Percentiles rank a stretch among this genome's conserved stretches.
Conservation (phyloP, 208 protist species). For the Acanthamoeba divionensis region DNA sequence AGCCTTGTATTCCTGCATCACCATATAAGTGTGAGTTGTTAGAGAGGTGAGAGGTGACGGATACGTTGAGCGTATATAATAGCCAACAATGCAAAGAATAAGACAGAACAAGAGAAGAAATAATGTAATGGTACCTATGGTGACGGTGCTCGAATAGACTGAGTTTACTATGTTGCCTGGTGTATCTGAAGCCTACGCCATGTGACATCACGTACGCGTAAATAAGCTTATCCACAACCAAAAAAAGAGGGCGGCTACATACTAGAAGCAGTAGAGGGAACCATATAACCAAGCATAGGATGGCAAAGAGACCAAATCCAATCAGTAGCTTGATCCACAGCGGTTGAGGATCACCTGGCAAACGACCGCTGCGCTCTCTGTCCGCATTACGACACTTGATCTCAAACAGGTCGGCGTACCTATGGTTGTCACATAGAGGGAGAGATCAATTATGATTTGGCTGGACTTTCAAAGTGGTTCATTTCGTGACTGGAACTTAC, state of each 20-base stretch:
- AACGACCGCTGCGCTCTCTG: not conserved
- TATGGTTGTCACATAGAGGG: no score
- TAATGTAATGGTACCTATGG: no score
- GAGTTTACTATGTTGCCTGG: not conserved
- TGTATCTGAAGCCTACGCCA: not conserved
- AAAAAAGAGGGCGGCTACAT: not conserved
- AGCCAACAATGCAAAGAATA: no score
- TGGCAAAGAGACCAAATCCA: conserved; percentile 61
- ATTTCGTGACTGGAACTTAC: no score
- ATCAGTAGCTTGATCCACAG: conserved; percentile 51
- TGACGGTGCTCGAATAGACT: not conserved
- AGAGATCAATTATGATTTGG: no score
- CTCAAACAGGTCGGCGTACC: conserved; percentile 54
- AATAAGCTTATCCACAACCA: not conserved
- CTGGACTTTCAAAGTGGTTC: not conserved
- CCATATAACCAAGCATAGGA: conserved; percentile 57
- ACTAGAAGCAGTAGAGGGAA: conserved; percentile 59
- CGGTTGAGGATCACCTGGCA: conserved; percentile 56
- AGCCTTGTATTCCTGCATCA: not conserved
- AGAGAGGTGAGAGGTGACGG: no score
- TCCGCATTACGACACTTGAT: conserved; percentile 42
- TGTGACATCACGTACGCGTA: not conserved
- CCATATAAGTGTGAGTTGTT: not conserved
- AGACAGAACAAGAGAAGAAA: no score
- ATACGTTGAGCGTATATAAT: no score